phyloP scores from a whole-genome alignment of 202 grass and related monocot species.

The Elaeis oleifera region DNA sequence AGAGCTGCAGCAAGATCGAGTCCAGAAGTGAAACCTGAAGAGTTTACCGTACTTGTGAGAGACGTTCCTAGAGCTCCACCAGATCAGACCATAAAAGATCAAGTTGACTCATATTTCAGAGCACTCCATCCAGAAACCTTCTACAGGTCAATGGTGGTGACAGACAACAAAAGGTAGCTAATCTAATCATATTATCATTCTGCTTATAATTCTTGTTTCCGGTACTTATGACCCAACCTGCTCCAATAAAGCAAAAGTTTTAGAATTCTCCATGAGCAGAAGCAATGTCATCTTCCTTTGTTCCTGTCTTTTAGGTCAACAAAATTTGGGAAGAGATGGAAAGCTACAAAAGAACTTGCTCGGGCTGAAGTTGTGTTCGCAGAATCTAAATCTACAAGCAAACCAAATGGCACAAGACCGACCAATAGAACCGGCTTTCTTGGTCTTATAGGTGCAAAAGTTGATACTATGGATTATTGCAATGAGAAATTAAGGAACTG shows the following conservation, averaged over 20 bases:
- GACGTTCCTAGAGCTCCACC: conserved; percentile 46
- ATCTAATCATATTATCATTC: not conserved
- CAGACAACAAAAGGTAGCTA: conserved; percentile 56
- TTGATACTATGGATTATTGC: conserved; percentile 80
- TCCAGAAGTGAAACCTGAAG: conserved; percentile 57
- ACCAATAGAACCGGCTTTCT: conserved; percentile 63
- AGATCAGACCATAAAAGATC: conserved; percentile 68
- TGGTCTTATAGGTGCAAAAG: conserved; percentile 76
- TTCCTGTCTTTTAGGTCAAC: conserved; percentile 38
- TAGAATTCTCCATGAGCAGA: no score
- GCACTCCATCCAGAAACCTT: conserved; percentile 77
- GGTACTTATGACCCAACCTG: no score
- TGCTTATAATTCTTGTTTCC: not conserved
- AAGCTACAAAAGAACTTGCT: conserved; percentile 65
- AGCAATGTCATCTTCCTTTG: not conserved
- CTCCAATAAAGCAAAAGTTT: no score
- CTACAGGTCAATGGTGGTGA: conserved; percentile 77
- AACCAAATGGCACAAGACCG: conserved; percentile 55
- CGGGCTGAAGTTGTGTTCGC: conserved; percentile 60
- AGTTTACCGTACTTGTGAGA: conserved; percentile 69
- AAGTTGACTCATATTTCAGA: conserved; percentile 73
- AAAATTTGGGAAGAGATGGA: conserved; percentile 80
- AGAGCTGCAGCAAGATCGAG: conserved; percentile 58
- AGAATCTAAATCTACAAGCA: conserved; percentile 55
- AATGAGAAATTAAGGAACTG: conserved; percentile 69